Base-by-base conservation (phyloP, 257 asterid species). In the Petrea volubilis region DNA sequence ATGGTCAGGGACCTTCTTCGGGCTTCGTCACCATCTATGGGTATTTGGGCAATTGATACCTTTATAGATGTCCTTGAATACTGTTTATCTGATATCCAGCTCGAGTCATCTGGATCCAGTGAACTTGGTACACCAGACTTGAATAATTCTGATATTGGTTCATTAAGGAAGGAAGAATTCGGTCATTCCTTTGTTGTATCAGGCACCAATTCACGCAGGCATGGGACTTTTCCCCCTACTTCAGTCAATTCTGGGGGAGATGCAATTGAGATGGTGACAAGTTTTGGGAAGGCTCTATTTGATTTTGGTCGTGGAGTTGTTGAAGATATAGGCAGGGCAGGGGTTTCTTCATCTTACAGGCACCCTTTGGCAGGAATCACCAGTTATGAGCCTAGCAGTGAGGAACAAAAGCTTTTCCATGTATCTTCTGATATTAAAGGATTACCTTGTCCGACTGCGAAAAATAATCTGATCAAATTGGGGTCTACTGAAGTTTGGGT, bases 1-100 rank as follows among this genome's bases (percentile, higher is more conserved):
- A 93, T 90, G 98, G 97, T 93, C 63, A 84, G 98, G 46, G 88
- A 90, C 71, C 98, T 87, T 72, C 96, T 93, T 75, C 88, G 95
- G 73, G 78, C 87, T 64, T 81, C 97, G 71, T 83, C 96, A 72
- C 86, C 91, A 43, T 79, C 84, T 70, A 69, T 79, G 65, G 78
- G 80, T 70, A 82, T 84, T 77, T 86, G 87, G 83, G 87, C 97
- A 52, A 86, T 86, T 56, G 88, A 86, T 74, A 88, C 95, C 55
- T 88, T 83, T 47, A 66, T 93, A 38, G 98, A 93, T 67, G 98
- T 93, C 64, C 94, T 93, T 79, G 97, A 93, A 75, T 93, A 93
- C 80, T 88, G 97, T 79, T 86, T 93, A 86, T 87, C 97, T 11
- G 97, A 93, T 82, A 79, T 93, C 72, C 92, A 84, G 70, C 81